Evolutionary conservation across 305 asterid genomes (phyloP), one percentile per base, ranked within the genome.

Genomic region (Ruellia speciosa): DNA sequence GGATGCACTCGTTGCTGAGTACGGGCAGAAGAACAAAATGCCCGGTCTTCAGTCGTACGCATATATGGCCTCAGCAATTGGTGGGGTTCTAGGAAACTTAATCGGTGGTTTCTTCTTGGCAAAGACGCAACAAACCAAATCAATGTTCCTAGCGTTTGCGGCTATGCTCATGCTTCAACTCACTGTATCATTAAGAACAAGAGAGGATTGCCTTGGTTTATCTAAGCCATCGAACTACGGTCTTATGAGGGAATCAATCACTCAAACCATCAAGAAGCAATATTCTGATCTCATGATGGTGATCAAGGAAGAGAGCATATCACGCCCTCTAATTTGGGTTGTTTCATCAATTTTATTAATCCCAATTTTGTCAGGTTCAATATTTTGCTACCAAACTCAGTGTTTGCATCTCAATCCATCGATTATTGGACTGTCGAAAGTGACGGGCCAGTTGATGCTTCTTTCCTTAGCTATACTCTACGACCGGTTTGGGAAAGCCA

Each of bases 301-400:
- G 0, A 75, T 81, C 43, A 75, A 56, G 59, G 94, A 80, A 0
- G 80, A 74, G 61, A 76, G 67, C 53, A 79, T 89, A 17, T 60
- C 37, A 31, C 80, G 71, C 16, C 89, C 94, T 56, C 81, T 89
- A 37, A 11, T 73, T 16, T 89, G 94, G 95, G 65, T 81, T 5
- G 81, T 84, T 60, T 71, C 78, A 41, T 86, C 95, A 5, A 73
- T 86, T 56, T 5, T 77, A 51, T 20, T 60, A 10, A 79, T 78
- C 66, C 95, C 97, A 0, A 34, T 74, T 49, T 64, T 89, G 5
- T 86, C 97, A 5, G 97, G 95, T 58, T 84, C 97, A 0, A 46
- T 81, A 19, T 89, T 89, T 66, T 90, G 95, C 82, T 90, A 82
- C 71, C 97, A 90, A 69, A 83, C 88, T 3, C 96, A 84, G 58